These are phyloP conservation scores for Hortaea werneckii DNA, from an alignment of 2,329 filamentous ascomycete genomes.

Conservation along the genomic window DNA sequence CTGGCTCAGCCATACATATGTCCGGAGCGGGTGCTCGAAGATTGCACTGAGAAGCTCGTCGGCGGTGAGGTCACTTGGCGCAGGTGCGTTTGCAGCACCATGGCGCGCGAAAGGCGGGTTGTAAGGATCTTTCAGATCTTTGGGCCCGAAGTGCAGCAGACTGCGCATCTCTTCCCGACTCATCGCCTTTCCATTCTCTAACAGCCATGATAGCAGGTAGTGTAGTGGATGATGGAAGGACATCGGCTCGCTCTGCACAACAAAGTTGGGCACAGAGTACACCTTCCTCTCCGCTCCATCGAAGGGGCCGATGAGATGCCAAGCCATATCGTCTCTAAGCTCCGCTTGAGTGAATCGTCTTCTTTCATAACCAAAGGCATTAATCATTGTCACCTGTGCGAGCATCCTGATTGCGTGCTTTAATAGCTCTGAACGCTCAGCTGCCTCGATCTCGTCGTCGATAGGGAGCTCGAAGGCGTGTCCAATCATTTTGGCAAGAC, in stretches of 20 bases:
- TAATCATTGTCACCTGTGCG: conserved; percentile 75
- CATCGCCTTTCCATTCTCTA: conserved; percentile 78
- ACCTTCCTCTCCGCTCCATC: conserved; percentile 37
- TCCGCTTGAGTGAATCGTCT: conserved; percentile 77
- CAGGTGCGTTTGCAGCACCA: conserved; percentile 11
- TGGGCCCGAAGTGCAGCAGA: conserved; percentile 61
- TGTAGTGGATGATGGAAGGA: conserved; percentile 97
- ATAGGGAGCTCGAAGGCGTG: conserved; percentile 64
- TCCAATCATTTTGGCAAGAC: conserved; percentile 76
- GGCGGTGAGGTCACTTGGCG: conserved; percentile 10
- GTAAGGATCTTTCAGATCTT: conserved; percentile 49
- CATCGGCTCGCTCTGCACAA: conserved; percentile 80
- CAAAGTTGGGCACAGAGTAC: conserved; percentile 69
- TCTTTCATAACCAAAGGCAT: conserved; percentile 82
- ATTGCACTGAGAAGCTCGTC: conserved; percentile 34
- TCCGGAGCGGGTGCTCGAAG: conserved; percentile 86
- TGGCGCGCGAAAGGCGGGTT: neutral
- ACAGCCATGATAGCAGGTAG: conserved; percentile 90
- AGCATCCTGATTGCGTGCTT: conserved; percentile 61
- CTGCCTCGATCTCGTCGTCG: neutral
- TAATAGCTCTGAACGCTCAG: conserved; percentile 41
- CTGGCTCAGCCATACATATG: conserved; percentile 93
- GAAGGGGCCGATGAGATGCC: conserved; percentile 77
- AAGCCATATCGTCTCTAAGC: conserved; percentile 74
- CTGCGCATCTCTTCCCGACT: conserved; percentile 54